phyloP scores from a whole-genome alignment of 225 moss, liverwort and hornwort genomes.

The Polytrichum formosum region DNA sequence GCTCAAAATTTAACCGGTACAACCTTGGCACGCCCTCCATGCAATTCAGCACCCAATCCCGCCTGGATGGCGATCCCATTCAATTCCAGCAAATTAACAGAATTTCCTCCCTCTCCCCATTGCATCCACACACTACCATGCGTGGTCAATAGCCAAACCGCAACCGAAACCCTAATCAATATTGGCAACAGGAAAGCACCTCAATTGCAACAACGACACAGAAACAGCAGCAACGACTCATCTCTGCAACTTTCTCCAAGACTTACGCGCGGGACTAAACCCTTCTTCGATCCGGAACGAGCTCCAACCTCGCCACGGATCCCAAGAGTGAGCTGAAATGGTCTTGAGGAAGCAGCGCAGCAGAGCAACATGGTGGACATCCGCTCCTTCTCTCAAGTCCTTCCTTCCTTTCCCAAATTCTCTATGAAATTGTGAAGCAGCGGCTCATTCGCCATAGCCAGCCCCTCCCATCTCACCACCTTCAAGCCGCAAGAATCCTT shows the following conservation, averaged over 20 bases:
- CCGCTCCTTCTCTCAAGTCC: background rate
- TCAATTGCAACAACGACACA: background rate
- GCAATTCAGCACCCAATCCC: too few relatives aligned
- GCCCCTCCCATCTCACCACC: too few relatives aligned
- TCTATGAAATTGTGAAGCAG: background rate
- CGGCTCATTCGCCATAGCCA: background rate
- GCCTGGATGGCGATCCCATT: too few relatives aligned
- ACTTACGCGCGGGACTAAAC: background rate
- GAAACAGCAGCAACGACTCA: background rate
- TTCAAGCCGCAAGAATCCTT: too few relatives aligned
- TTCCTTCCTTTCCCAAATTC: background rate
- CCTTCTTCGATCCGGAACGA: background rate
- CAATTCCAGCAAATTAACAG: too few relatives aligned
- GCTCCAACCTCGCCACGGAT: background rate
- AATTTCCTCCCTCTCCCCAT: too few relatives aligned
- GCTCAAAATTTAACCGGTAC: too few relatives aligned
- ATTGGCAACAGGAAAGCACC: background rate
- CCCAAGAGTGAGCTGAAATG: conserved; percentile 11
- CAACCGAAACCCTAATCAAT: too few relatives aligned
- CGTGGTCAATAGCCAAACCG: too few relatives aligned
- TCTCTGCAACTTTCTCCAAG: background rate
- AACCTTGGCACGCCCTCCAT: too few relatives aligned
- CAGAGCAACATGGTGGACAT: conserved; percentile 39
- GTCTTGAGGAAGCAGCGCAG: conserved; percentile 28
- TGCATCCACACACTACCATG: too few relatives aligned